Evolutionary conservation across 2,329 filamentous ascomycete genomes (phyloP).

Genomic region (Onygenales sp.): DNA sequence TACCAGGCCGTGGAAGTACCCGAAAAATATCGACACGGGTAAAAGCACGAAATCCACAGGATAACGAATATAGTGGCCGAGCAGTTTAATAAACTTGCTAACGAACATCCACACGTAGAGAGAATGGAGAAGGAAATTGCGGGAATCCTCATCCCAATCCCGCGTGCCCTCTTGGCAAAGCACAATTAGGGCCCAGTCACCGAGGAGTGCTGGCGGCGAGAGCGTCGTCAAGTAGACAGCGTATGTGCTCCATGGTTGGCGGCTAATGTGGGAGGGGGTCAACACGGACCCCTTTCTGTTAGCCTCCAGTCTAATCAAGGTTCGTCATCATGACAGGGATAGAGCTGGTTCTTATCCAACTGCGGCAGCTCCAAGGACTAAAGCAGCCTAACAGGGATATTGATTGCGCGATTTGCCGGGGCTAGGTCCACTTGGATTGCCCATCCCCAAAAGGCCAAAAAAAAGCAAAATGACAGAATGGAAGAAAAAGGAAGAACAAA

Average conservation of each 20-base stretch:
- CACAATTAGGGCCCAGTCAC: slow-evolving; percentile 64
- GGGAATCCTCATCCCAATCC: slow-evolving; percentile 46
- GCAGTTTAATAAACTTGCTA: slow-evolving; percentile 83
- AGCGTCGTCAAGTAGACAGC: slow-evolving; percentile 88
- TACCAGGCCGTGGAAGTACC: slow-evolving; percentile 86
- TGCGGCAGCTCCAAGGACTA: neutral
- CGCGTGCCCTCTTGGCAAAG: slow-evolving; percentile 61
- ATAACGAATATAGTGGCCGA: slow-evolving; percentile 77
- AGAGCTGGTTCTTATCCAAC: neutral
- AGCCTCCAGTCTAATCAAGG: slow-evolving; percentile 13
- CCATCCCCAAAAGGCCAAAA: slow-evolving; percentile 13
- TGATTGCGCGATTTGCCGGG: slow-evolving; percentile 7
- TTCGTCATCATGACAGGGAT: slow-evolving; percentile 5
- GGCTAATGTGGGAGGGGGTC: slow-evolving; percentile 41
- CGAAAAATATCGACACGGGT: slow-evolving; percentile 79
- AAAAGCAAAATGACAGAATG: neutral
- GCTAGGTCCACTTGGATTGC: neutral
- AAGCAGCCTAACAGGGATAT: neutral
- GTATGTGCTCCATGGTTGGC: slow-evolving; percentile 89
- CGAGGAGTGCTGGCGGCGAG: slow-evolving; percentile 72
- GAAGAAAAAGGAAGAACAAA: slow-evolving; percentile 9
- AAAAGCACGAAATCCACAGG: slow-evolving; percentile 71
- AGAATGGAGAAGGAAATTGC: slow-evolving; percentile 48
- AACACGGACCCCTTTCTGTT: slow-evolving; percentile 17
- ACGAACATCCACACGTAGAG: slow-evolving; percentile 71